Evolutionary conservation across 768 basidiomycete genomes (phyloP).

Genomic region (Russula emetica): DNA sequence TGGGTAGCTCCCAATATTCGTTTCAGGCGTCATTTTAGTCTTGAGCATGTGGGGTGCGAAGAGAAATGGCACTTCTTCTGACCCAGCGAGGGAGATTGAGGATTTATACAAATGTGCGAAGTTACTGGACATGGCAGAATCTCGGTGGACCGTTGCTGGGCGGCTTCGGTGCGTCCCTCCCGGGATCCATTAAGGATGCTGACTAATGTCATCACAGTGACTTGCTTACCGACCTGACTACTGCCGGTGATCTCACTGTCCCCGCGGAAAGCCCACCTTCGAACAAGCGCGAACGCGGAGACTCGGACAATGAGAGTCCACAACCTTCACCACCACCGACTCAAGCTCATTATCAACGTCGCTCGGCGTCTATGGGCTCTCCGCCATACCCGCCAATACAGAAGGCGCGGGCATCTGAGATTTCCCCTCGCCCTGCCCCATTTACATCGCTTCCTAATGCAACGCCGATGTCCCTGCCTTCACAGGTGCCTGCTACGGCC

Average conservation of each 20-base stretch:
- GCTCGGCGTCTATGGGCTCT: neutral
- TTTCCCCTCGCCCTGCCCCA: neutral
- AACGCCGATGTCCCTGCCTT: neutral
- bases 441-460: neutral
- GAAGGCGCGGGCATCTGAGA: neutral
- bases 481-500: neutral
- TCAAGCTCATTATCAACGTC: neutral
- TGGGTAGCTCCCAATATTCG: constrained; percentile 38
- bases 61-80: constrained; percentile 39
- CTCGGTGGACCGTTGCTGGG: constrained; percentile 26
- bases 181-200: neutral
- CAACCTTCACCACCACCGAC: neutral
- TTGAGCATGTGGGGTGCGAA: constrained; percentile 54
- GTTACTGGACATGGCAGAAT: constrained; percentile 24
- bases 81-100: constrained; percentile 44
- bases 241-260: constrained; percentile 17
- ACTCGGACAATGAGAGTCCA: constrained; percentile 10
- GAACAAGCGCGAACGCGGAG: constrained; percentile 23
- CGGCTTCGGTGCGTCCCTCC: constrained; percentile 18
- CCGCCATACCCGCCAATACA: neutral
- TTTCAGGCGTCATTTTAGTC: constrained; percentile 49
- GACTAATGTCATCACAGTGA: constrained; percentile 11
- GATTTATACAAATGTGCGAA: constrained; percentile 52
- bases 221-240: constrained; percentile 16
- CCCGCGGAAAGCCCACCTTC: constrained; percentile 23